Conservation (phyloP, 257 asterid species). For the Solanum lycopersicoides region DNA sequence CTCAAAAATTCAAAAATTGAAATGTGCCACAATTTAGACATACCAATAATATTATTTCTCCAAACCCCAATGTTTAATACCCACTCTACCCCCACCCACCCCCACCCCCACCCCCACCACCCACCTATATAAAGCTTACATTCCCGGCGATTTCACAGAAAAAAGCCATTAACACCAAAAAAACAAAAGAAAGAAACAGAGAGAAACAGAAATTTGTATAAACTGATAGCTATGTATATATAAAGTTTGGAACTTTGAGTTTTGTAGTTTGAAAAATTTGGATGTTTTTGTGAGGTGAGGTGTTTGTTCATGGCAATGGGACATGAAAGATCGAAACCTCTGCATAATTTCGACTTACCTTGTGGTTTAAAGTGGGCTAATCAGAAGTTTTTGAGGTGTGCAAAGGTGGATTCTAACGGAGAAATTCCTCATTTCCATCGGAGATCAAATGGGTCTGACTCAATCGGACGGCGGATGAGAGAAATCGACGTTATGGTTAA, state of each 20-base stretch:
- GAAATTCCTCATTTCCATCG: slow-evolving; percentile 24
- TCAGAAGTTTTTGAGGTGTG: slow-evolving; percentile 43
- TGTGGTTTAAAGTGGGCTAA: slow-evolving; percentile 43
- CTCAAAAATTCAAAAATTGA: too few species aligned
- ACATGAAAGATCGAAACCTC: slow-evolving; percentile 33
- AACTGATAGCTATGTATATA: not conserved
- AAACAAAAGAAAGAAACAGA: not conserved
- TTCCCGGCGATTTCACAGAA: slow-evolving; percentile 1
- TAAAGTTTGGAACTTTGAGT: not conserved
- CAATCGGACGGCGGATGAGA: slow-evolving; percentile 7
- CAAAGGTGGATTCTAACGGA: slow-evolving; percentile 37
- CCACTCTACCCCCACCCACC: not conserved
- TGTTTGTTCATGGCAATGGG: slow-evolving; percentile 28
- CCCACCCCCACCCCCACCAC: not conserved
- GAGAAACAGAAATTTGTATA: not conserved
- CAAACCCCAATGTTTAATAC: not conserved
- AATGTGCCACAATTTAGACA: too few species aligned
- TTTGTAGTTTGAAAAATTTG: not conserved
- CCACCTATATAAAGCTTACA: not conserved
- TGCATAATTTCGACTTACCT: slow-evolving; percentile 58
- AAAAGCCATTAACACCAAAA: not conserved
- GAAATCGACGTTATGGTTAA: not conserved
- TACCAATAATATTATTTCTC: not conserved
- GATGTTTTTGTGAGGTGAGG: not conserved
- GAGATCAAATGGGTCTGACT: not conserved